Evolutionary conservation across 495 filamentous ascomycete species (phyloP), one percentile per base, ranked within the genome.

Genomic region (Copromyces sp.): DNA sequence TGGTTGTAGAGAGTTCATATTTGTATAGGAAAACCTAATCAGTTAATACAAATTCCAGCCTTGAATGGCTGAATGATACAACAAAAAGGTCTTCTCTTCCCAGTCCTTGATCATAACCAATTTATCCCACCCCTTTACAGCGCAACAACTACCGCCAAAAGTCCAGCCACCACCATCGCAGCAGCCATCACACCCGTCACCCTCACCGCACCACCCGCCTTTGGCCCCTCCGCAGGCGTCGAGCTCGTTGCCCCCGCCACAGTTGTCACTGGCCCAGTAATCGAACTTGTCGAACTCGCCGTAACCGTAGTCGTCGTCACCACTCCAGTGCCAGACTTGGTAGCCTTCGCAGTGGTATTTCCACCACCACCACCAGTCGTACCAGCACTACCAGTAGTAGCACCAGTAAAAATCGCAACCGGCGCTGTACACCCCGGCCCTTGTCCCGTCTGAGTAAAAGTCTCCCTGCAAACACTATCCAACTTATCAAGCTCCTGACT

Each of bases 91-190:
- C 8, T 45, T 20, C 41, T 17, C 41, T 45, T n/a, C 9, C 44
- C 44, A 9, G 20, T 45, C 44, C 17, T 20, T 20, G 44, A 9
- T 20, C n/a, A 45, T 20, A 4, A 45, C 3, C 3, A n/a, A 20
- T 8, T 45, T 0, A 20, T 42, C 16, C 35, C 35, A 37, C 35
- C 39, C 39, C 2, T 40, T 77, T 78, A 81, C 11, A 80, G 68
- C 5, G 70, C 73, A 73, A 74, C 75, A 70, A 78, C 72, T 42
- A 74, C 75, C 20, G 74, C 79, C 29, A 80, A 11, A 65, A 81
- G 68, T 24, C 72, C 80, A 68, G 76, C 80, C 20, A 70, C 45
- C 39, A 73, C 74, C 9, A 77, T 53, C 24, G 70, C 77, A 68
- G 71, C 74, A 39, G 70, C 75, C 4, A 69, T 65, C 29, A 79